Conservation (phyloP, 371 early-diverging fungal genomes). For the Chytridium lagenaria region DNA sequence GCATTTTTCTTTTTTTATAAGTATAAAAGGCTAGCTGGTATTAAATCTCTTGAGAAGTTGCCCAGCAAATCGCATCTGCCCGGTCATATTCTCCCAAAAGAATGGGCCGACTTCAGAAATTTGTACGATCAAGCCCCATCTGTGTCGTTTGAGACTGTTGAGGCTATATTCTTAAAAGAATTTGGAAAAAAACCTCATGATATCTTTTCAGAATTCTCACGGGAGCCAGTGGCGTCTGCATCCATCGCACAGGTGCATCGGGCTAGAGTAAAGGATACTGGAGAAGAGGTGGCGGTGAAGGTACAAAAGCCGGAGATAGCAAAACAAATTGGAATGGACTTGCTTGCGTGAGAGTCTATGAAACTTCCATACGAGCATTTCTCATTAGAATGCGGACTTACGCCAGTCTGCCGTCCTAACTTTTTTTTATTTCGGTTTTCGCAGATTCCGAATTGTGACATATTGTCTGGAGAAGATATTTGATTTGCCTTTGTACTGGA, state of each 20-base stretch:
- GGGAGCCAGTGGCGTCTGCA: slow-evolving; percentile 81
- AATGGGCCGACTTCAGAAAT: slow-evolving; percentile 68
- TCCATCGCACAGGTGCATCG: slow-evolving; percentile 94
- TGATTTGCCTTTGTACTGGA: slow-evolving; percentile 85
- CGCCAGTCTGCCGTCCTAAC: neutral
- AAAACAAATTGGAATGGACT: slow-evolving; percentile 84
- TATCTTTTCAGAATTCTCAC: slow-evolving; percentile 74
- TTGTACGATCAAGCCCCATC: slow-evolving; percentile 88
- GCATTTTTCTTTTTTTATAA: neutral
- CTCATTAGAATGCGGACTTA: too few relatives aligned
- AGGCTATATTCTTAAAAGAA: slow-evolving; percentile 72
- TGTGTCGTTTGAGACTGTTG: slow-evolving; percentile 69
- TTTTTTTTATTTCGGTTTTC: neutral
- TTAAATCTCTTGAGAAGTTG: slow-evolving; percentile 43
- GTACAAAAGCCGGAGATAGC: slow-evolving; percentile 89
- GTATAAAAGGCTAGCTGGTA: too few relatives aligned
- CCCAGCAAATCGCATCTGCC: slow-evolving; percentile 86
- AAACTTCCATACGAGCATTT: too few relatives aligned
- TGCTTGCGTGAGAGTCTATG: slow-evolving; percentile 55
- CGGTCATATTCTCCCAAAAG: slow-evolving; percentile 79
- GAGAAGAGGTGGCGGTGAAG: slow-evolving; percentile 86
- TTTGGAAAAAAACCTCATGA: slow-evolving; percentile 66
- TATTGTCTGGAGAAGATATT: slow-evolving; percentile 67
- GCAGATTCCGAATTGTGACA: slow-evolving; percentile 20
- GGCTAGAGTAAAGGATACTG: slow-evolving; percentile 72